A percentile compares a stretch with the other conserved stretches of the same genome.
Evolutionary conservation across 2,329 filamentous ascomycete genomes (phyloP).

Genomic region (Acephala macrosclerotiorum): DNA sequence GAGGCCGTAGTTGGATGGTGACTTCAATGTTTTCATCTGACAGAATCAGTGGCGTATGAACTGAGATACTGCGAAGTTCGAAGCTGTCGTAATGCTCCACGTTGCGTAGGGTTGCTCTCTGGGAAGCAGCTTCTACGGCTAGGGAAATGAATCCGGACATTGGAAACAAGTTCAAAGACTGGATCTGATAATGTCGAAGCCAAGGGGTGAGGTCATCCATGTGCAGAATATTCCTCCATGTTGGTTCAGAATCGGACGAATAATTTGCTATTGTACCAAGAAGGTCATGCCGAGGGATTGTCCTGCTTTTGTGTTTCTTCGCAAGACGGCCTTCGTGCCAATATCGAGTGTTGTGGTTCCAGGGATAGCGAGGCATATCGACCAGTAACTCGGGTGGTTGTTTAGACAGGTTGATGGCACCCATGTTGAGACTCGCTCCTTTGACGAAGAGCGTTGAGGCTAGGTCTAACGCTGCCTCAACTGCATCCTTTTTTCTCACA

Average conservation of each 20-base stretch:
- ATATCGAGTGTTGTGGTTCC: slow-evolving; percentile 60
- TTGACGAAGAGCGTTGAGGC: slow-evolving; percentile 54
- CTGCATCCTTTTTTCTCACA: slow-evolving; percentile 58
- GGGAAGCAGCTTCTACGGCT: slow-evolving; percentile 45
- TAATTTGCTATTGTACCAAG: slow-evolving; percentile 49
- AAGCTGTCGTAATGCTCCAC: slow-evolving; percentile 50
- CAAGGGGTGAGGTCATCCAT: slow-evolving; percentile 48
- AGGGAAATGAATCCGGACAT: slow-evolving; percentile 46
- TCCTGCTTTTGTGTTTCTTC: slow-evolving; percentile 48
- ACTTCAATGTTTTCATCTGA: slow-evolving; percentile 57
- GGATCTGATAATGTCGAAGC: slow-evolving; percentile 51
- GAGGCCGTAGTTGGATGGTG: slow-evolving; percentile 54
- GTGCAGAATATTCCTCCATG: slow-evolving; percentile 46
- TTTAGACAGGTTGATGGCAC: slow-evolving; percentile 55
- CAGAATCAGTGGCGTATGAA: slow-evolving; percentile 55
- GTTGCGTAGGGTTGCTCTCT: slow-evolving; percentile 35
- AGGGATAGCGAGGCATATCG: slow-evolving; percentile 58
- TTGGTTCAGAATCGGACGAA: slow-evolving; percentile 41
- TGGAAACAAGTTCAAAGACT: slow-evolving; percentile 43
- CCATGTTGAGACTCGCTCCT: slow-evolving; percentile 53
- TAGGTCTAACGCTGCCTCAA: slow-evolving; percentile 54
- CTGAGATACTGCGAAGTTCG: slow-evolving; percentile 54
- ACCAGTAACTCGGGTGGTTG: slow-evolving; percentile 40
- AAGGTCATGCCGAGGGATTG: slow-evolving; percentile 56
- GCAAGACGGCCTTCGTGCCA: slow-evolving; percentile 54